Evolutionary conservation across 2,329 filamentous ascomycete genomes (phyloP).

Genomic region (Graphium sp.): DNA sequence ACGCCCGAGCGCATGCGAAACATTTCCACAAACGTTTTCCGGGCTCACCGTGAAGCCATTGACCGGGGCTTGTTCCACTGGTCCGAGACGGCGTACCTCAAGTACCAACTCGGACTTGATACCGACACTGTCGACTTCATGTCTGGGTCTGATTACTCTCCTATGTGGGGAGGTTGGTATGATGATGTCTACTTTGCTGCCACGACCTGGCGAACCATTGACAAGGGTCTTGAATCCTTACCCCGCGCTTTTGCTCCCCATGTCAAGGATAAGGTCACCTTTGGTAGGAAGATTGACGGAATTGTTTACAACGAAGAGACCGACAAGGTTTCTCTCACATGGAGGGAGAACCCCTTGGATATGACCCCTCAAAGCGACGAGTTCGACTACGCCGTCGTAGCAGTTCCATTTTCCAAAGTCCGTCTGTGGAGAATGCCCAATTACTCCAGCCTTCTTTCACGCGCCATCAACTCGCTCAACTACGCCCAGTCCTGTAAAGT

Average conservation of each 20-base stretch:
- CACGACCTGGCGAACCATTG: conserved; percentile 21
- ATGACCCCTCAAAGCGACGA: conserved; percentile 24
- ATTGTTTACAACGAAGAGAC: conserved; percentile 32
- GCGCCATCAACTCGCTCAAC: conserved; percentile 27
- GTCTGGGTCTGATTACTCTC: conserved; percentile 5
- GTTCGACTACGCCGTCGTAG: conserved; percentile 52
- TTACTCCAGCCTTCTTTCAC: conserved; percentile 21
- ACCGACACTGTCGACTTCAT: conserved; percentile 29
- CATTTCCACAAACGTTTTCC: conserved; percentile 22
- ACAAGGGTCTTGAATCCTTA: conserved; percentile 36
- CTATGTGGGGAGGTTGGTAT: conserved; percentile 9
- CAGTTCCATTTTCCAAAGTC: conserved; percentile 47
- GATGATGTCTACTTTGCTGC: conserved; percentile 9
- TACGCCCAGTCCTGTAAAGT: conserved; percentile 37
- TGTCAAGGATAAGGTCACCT: conserved; percentile 35
- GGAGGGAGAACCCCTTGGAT: conserved; percentile 26
- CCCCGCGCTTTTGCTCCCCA: conserved; percentile 44
- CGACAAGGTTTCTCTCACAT: conserved; percentile 38
- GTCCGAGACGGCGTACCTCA: conserved; percentile 46
- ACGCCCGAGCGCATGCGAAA: conserved; percentile 14
- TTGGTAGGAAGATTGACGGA: conserved; percentile 37
- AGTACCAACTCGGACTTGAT: conserved; percentile 31
- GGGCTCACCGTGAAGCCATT: conserved; percentile 19
- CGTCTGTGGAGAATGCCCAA: conserved; percentile 41
- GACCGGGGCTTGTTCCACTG: conserved; percentile 40